Base-by-base conservation (phyloP, 441 rosid species). In the Populus hybrid region DNA sequence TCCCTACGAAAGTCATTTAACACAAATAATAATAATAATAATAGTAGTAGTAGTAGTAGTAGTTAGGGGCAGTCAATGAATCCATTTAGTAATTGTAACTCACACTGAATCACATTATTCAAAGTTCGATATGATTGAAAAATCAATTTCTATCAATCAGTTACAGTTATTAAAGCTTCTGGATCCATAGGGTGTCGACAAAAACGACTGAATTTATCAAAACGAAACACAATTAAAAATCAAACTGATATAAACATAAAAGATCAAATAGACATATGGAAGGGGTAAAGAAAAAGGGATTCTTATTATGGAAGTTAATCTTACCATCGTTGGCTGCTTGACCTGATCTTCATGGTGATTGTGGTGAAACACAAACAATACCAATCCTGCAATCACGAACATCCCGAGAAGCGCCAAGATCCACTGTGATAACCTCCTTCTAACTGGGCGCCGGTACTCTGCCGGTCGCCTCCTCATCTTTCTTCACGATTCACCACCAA, bases 381-480 rank as follows among this genome's bases (percentile, higher is more conserved):
- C 81, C 85, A 92, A 86, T 79, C 92, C 99, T 6, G 88, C 99
- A 73, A 87, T 54, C 73, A 88, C 85, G 82, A 91, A 95, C 74
- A 87, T 72, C 64, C 81, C 92, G 78, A 94, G 90, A 84, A 94
- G 88, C 82, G 80, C 84, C 95, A 93, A 91, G 89, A 95, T 94
- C 98, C 95, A 91, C 80, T 70, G 88, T 80, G 97, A 86, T 26
- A 92, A 77, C 87, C 86, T 94, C 97, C 97, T 90, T 73, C 97
- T 88, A 80, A 87, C 92, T 88, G 89, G 91, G 92, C 99, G 97
- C 95, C 99, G 93, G 90, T 83, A 83, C 50, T 92, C 98, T 92
- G 91, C 91, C 77, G 93, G 91, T 94, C 98, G 92, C 92, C 97
- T 82, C 90, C 93, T 85, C 99, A 91, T 89, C 93, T 86, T 89